These are phyloP conservation scores for Aspergillus avenaceus DNA, from an alignment of 495 filamentous ascomycete genomes.

Conservation along the genomic window DNA sequence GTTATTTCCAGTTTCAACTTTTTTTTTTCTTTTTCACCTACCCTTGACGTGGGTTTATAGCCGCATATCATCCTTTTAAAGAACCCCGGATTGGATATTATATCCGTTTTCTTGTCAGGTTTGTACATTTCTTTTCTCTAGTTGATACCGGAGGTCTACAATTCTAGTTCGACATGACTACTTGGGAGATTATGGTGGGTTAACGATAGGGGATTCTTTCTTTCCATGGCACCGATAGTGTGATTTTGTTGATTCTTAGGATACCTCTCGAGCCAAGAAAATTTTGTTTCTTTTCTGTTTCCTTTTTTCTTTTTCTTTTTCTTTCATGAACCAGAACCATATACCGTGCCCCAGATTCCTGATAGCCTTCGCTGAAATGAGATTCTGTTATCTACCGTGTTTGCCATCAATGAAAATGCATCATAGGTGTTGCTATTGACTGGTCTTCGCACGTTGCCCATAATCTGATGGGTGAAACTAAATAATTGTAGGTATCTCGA, in stretches of 20 bases:
- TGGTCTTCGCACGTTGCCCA: too few relatives aligned
- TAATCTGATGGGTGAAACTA: too few relatives aligned
- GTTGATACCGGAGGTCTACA: background rate
- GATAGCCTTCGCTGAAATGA: too few relatives aligned
- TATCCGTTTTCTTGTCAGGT: background rate
- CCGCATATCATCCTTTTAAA: background rate
- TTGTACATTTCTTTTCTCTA: constrained; percentile 2
- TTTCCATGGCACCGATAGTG: background rate
- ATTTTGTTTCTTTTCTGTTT: background rate
- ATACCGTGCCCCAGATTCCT: too few relatives aligned
- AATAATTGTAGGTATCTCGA: background rate
- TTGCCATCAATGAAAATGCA: too few relatives aligned
- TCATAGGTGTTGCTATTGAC: too few relatives aligned
- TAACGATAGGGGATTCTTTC: background rate
- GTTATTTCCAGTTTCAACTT: background rate
- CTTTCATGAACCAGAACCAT: background rate
- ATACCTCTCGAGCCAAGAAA: background rate
- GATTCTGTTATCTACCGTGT: too few relatives aligned
- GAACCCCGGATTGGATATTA: background rate
- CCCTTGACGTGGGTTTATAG: background rate
- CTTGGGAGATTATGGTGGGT: background rate
- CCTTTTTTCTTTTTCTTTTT: background rate
- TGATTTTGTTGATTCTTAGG: background rate
- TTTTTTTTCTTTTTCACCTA: background rate
- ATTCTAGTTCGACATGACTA: background rate